Conservation (phyloP, 352 stramenopile genomes). For the Phytophthora fragariaefolia region DNA sequence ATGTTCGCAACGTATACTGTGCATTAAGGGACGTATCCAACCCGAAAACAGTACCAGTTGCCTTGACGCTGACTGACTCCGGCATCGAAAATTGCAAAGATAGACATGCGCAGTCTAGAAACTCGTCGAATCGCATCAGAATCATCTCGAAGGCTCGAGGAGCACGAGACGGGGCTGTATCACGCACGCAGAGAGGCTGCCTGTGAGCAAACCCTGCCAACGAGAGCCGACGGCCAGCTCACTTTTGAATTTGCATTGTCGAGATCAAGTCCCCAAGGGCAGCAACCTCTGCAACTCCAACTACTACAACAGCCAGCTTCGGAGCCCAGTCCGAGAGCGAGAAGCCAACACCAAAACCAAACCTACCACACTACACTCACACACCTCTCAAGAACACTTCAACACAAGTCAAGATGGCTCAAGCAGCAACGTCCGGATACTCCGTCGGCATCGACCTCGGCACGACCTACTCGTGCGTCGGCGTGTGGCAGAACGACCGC, state of each 20-base stretch:
- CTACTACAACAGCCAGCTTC: background rate
- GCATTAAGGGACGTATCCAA: too few relatives aligned
- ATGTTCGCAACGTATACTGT: too few relatives aligned
- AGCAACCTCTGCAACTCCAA: background rate
- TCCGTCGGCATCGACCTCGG: slow-evolving; percentile 76
- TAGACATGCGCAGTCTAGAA: background rate
- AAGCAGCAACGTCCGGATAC: background rate
- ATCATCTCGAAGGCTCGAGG: background rate
- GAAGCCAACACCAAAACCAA: background rate
- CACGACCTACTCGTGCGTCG: slow-evolving; percentile 94
- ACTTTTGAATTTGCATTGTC: slow-evolving; percentile 1
- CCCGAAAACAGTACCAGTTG: too few relatives aligned
- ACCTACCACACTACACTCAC: background rate
- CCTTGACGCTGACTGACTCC: too few relatives aligned
- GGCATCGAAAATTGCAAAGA: too few relatives aligned
- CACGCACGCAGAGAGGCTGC: too few relatives aligned
- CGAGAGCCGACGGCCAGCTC: slow-evolving; percentile 33
- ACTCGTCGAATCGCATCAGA: background rate
- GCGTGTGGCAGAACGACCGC: slow-evolving; percentile 93
- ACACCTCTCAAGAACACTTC: too few relatives aligned
- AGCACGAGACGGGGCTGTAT: too few relatives aligned
- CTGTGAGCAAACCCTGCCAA: too few relatives aligned
- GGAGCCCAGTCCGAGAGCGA: background rate
- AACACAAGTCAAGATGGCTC: background rate
- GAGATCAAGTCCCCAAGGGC: background rate